Evolutionary conservation across 305 asterid genomes (phyloP), one percentile per base, ranked within the genome.

Genomic region (Nicotiana rustica): DNA sequence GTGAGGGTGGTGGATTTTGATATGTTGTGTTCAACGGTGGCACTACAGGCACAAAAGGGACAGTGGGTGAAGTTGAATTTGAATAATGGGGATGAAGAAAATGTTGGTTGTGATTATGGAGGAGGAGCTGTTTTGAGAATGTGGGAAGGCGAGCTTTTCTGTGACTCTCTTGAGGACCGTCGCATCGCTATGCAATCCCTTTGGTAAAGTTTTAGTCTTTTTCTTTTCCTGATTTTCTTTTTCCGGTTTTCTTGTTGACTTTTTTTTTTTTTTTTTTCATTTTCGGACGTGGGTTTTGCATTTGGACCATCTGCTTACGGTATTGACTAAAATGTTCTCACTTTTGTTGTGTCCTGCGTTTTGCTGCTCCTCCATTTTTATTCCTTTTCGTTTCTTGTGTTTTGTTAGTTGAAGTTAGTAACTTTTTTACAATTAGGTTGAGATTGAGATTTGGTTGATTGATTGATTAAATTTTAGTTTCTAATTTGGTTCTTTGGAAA

Each of bases 71-170:
- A 57, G 35, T 78, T n/a, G 84, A 82, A 29, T 64, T 67, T 65
- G 47, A 36, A 60, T 33, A 81, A 56, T 38, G 79, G 64, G 7
- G 89, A 80, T 19, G 90, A 83, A 8, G 89, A 82, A 6, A 14
- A 81, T 67, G 10, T 76, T 57, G 21, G 78, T 36, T 85, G 67
- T 79, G 73, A 65, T 80, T 69, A 66, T 49, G 49, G 88, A 76
- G 93, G 92, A 68, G 90, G 89, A 41, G 97, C 93, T 33, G 93
- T 89, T 73, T 86, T 92, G 61, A 89, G 99, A 90, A 92, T 96
- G 99, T 96, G 99, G 99, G 98, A 96, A 83, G 98, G 99, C 52
- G 98, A 93, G 83, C 90, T 96, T 67, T 77, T 96, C 36, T 78
- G 88, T 77, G 98, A 93, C 83, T 93, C 92, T 89, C 87, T 91